Base-by-base conservation (phyloP, 352 stramenopile species). In the Phytophthora quininea region DNA sequence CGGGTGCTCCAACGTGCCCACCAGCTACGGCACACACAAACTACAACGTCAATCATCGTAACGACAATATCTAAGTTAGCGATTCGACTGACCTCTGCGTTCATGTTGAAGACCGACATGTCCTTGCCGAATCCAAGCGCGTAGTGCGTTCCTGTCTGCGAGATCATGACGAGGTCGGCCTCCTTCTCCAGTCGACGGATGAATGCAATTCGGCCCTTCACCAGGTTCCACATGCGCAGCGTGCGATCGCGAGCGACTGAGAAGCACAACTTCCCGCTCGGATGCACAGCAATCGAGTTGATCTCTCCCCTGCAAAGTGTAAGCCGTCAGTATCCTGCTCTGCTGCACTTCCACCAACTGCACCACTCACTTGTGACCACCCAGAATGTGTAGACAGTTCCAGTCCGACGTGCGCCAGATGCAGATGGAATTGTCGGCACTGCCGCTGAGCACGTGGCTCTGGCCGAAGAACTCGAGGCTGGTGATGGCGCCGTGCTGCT, bases 331-430 rank as follows among this genome's bases (percentile, higher is more conserved):
- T 24, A 24, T 24, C 19, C 19, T 24, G 19, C 19, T 24, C 19
- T 24, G 19, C 19, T 24, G 19, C 19, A 24, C 42, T 46, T 33
- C 12, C n/a, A 45, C 15, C 50, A 54, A 32, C 0, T 15, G 74
- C 76, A 54, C 0, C 15, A 76, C 78, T 56, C 64, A 90, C 80
- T 96, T 94, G 80, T 96, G 88, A 55, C 88, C 86, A 69, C 89
- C 89, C 35, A 97, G 87, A 65, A 95, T 96, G 69, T 95, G 88
- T 52, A 97, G 46, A 49, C 88, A 95, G 58, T 95, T 95, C 90
- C 90, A 97, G 65, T 97, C 90, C 2, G 87, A 90, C 46, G 87
- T 95, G 58, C 89, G 88, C 90, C 90, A 97, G 49, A 97, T 95
- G 51, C 87, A 95, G 55, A 97, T 95, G 33, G 87, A 93, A 57